Percentiles rank a stretch among this genome's conserved stretches.
Evolutionary conservation across 805 yeast species (phyloP).

Genomic region (Metschnikowia dekortorum): DNA sequence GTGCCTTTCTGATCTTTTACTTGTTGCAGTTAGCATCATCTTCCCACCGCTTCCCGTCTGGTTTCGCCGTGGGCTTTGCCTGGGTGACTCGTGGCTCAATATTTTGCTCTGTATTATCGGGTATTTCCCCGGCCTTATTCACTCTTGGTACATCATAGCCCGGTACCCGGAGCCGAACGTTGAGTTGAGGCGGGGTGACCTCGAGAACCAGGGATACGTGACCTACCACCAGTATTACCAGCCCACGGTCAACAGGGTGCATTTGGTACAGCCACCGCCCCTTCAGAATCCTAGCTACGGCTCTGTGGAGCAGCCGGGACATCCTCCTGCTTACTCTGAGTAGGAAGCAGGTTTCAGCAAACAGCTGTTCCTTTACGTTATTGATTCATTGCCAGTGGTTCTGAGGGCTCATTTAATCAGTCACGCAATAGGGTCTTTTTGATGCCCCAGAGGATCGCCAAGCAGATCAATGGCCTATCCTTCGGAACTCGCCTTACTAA

Average conservation of each 20-base stretch:
- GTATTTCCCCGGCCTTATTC: conserved; percentile 48
- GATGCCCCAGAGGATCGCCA: too few species aligned
- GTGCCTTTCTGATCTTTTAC: conserved; percentile 49
- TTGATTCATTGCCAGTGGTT: too few species aligned
- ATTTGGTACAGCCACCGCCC: conserved; percentile 9
- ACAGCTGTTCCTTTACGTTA: too few species aligned
- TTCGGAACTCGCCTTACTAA: too few species aligned
- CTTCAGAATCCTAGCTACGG: conserved; percentile 22
- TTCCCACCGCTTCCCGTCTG: conserved; percentile 75
- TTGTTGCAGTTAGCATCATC: conserved; percentile 56
- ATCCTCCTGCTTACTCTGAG: conserved; percentile 1
- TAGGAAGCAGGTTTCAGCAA: neutral
- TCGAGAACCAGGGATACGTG: conserved; percentile 25
- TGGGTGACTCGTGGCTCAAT: conserved; percentile 46
- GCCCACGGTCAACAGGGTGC: conserved; percentile 4
- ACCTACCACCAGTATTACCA: conserved; percentile 13
- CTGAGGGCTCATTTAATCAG: too few species aligned
- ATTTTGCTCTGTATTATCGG: conserved; percentile 44
- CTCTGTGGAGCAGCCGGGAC: conserved; percentile 14
- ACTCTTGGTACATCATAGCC: conserved; percentile 47
- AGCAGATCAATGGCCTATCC: too few species aligned
- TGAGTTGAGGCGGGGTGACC: conserved; percentile 20
- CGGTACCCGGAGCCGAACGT: conserved; percentile 33
- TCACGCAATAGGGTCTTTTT: too few species aligned
- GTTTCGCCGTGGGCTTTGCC: conserved; percentile 58